Conservation (phyloP, 23 red algal species). For the Rhodosorus marinus region DNA sequence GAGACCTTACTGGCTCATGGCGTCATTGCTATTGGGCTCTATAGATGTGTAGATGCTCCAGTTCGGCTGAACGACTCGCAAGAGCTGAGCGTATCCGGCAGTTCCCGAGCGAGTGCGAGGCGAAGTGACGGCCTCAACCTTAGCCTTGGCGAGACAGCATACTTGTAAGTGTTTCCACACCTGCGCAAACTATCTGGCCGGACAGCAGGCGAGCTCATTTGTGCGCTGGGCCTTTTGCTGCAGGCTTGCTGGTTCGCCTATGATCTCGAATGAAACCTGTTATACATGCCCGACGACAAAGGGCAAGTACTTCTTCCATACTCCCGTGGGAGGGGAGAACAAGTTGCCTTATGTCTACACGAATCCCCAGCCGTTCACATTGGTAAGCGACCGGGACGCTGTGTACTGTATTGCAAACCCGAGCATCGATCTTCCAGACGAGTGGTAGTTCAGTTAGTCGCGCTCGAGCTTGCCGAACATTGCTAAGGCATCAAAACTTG, state of each 20-base stretch:
- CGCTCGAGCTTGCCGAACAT: not conserved
- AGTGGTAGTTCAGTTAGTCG: conserved; percentile 7
- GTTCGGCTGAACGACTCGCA: too few relatives aligned
- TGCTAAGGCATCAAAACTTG: too few relatives aligned
- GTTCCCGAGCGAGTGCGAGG: conserved; percentile 7
- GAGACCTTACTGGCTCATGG: conserved; percentile 16
- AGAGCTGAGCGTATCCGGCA: too few relatives aligned
- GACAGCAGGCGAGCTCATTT: not conserved
- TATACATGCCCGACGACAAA: not conserved
- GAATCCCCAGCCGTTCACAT: conserved; percentile 37
- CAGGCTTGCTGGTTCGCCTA: too few relatives aligned
- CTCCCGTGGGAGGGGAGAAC: not conserved
- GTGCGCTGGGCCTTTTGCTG: conserved; percentile 1
- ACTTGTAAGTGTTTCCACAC: not conserved
- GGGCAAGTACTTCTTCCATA: not conserved
- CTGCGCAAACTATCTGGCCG: not conserved
- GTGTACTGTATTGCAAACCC: conserved; percentile 32
- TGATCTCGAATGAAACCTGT: too few relatives aligned
- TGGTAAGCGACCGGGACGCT: conserved; percentile 35
- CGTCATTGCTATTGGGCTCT: conserved; percentile 52
- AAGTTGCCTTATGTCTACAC: conserved; percentile 57
- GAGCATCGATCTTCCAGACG: conserved; percentile 18
- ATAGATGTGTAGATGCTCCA: conserved; percentile 68
- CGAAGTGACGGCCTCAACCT: conserved; percentile 2
- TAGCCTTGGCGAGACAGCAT: not conserved